These are phyloP conservation scores for Stachybotrys chlorohalonatus DNA, from an alignment of 2,329 filamentous ascomycete genomes.

Conservation along the genomic window DNA sequence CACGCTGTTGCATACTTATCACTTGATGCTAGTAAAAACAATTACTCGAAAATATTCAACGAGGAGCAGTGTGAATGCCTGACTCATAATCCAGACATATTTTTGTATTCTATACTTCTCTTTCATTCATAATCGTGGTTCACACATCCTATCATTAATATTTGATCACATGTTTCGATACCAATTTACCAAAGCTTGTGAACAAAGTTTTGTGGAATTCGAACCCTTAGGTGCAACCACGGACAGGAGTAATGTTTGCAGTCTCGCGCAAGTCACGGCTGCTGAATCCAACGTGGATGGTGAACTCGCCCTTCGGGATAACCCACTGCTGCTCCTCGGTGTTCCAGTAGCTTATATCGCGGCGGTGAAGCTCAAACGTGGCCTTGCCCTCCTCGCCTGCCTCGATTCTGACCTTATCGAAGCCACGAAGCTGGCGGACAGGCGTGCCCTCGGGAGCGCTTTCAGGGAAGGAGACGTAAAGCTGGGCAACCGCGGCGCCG, in stretches of 20 bases:
- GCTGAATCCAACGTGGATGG: constrained; percentile 2
- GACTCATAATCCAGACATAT: no score
- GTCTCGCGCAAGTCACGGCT: constrained; percentile 1
- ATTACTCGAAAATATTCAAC: no score
- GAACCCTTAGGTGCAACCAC: background rate
- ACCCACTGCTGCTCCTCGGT: constrained; percentile 3
- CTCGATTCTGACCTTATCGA: constrained; percentile 27
- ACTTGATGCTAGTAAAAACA: no score
- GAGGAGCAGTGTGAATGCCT: no score
- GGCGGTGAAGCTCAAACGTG: constrained; percentile 1
- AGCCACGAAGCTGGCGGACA: constrained; percentile 33
- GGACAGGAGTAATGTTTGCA: background rate
- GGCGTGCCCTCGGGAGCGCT: constrained; percentile 19
- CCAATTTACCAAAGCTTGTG: no score
- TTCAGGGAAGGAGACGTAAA: constrained; percentile 34
- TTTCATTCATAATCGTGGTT: no score
- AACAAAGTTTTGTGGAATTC: no score
- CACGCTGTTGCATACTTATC: no score
- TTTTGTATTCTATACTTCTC: no score
- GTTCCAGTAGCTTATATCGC: constrained; percentile 6
- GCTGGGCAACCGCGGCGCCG: constrained; percentile 38
- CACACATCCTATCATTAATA: no score
- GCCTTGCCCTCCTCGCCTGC: background rate
- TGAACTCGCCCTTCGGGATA: constrained; percentile 3
- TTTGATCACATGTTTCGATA: no score